phyloP scores from a whole-genome alignment of 345 rosid species.

The Punica granatum region DNA sequence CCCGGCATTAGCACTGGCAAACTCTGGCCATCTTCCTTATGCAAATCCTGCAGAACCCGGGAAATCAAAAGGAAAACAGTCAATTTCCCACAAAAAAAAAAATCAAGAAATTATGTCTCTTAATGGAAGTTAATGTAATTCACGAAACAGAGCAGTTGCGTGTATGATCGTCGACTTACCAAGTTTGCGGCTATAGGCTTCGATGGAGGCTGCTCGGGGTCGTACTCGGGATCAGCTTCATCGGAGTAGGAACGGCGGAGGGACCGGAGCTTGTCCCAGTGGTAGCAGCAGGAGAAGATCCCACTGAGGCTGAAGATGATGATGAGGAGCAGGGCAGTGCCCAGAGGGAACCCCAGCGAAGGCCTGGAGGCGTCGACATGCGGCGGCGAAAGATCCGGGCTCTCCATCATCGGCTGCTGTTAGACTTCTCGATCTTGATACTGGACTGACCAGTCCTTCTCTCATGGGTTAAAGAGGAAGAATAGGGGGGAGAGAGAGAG shows the following conservation, averaged over 20 bases:
- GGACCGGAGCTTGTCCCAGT: conserved; percentile 90
- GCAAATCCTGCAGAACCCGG: conserved; percentile 34
- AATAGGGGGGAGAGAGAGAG: not conserved
- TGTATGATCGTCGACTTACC: too few species aligned
- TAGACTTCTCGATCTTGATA: not conserved
- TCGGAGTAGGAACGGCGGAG: conserved; percentile 57
- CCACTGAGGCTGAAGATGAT: conserved; percentile 86
- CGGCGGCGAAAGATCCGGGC: conserved; percentile 56
- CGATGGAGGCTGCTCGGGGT: conserved; percentile 42
- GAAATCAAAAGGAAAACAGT: not conserved
- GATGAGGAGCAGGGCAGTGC: conserved; percentile 82
- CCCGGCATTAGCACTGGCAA: conserved; percentile 94
- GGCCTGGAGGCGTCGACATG: conserved; percentile 80
- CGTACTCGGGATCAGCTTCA: conserved; percentile 26
- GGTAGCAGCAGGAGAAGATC: conserved; percentile 96
- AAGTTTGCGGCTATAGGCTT: conserved; percentile 28
- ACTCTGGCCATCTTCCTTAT: conserved; percentile 42
- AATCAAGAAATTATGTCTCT: too few species aligned
- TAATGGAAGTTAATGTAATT: too few species aligned
- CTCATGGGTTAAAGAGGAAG: conserved; percentile 1
- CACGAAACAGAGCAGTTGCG: too few species aligned
- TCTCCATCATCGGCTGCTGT: conserved; percentile 40
- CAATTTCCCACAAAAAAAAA: not conserved
- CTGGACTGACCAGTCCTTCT: conserved; percentile 4
- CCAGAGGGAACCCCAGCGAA: conserved; percentile 87